phyloP scores from a whole-genome alignment of 2,329 filamentous ascomycete species.

The Cercospora sp. region DNA sequence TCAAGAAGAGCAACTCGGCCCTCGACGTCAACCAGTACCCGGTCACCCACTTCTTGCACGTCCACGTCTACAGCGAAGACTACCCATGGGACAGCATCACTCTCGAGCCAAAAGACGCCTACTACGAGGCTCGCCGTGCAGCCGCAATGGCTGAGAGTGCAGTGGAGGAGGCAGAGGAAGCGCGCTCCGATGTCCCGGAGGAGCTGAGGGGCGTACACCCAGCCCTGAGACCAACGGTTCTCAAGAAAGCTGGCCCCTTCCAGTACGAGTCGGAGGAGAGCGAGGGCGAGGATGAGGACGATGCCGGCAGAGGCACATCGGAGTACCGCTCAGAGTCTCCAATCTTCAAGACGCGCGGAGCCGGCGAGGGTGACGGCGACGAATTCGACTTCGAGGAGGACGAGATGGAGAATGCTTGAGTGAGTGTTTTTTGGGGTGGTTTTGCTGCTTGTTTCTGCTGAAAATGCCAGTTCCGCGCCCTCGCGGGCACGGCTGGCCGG shows the following conservation, averaged over 20 bases:
- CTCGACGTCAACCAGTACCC: slow-evolving; percentile 42
- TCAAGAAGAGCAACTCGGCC: slow-evolving; percentile 45
- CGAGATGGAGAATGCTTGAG: background rate
- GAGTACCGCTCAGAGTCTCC: slow-evolving; percentile 6
- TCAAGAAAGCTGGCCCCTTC: slow-evolving; percentile 6
- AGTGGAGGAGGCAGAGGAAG: background rate
- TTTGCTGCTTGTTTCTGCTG: background rate
- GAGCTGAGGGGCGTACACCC: background rate
- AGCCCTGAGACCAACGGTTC: background rate
- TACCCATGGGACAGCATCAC: slow-evolving; percentile 42
- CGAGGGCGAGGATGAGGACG: slow-evolving; percentile 4
- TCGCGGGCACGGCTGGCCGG: background rate
- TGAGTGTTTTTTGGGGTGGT: background rate
- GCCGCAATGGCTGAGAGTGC: background rate
- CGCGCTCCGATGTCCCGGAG: background rate
- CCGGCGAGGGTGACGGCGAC: slow-evolving; percentile 12
- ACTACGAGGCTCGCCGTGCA: background rate
- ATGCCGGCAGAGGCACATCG: background rate
- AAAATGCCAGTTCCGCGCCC: background rate
- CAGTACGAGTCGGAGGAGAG: background rate
- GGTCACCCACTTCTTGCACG: slow-evolving; percentile 50
- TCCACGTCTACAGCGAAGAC: slow-evolving; percentile 43
- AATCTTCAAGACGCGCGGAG: slow-evolving; percentile 12
- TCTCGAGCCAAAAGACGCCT: background rate
- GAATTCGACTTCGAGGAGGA: slow-evolving; percentile 1